Conservation (phyloP, 805 yeast species). For the Millerozyma miso region DNA sequence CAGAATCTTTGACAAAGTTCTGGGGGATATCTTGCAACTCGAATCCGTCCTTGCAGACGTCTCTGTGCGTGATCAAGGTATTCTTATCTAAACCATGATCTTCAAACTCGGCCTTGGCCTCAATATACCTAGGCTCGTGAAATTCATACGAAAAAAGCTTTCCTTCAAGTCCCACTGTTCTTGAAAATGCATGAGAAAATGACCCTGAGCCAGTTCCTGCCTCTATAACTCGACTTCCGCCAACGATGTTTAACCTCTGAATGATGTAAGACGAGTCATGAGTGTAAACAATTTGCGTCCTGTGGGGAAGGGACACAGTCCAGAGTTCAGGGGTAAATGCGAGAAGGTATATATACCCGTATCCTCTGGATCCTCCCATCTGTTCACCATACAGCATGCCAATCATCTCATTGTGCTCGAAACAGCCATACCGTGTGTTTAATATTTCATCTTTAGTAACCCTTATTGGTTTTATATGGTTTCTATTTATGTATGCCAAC, state of each 20-base stretch:
- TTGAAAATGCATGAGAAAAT: slow-evolving; percentile 85
- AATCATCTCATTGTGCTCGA: slow-evolving; percentile 79
- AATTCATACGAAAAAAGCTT: slow-evolving; percentile 82
- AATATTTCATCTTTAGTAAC: slow-evolving; percentile 57
- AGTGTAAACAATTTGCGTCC: slow-evolving; percentile 96
- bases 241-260: slow-evolving; percentile 70
- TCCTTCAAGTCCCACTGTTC: slow-evolving; percentile 64
- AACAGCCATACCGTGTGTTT: slow-evolving; percentile 86
- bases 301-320: slow-evolving; percentile 93
- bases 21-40: slow-evolving; percentile 38
- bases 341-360: slow-evolving; percentile 80
- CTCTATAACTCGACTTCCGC: slow-evolving; percentile 81
- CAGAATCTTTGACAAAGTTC: slow-evolving; percentile 15
- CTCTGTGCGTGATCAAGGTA: slow-evolving; percentile 79
- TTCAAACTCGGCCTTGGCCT: slow-evolving; percentile 73
- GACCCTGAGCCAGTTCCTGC: slow-evolving; percentile 99
- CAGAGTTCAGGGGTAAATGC: slow-evolving; percentile 95
- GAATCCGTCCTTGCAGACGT: slow-evolving; percentile 89
- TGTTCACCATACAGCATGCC: slow-evolving; percentile 83
- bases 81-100: slow-evolving; percentile 61
- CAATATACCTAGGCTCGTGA: slow-evolving; percentile 76
- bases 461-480: slow-evolving; percentile 68
- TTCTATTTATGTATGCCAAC: slow-evolving; percentile 79
- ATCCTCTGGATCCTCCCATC: slow-evolving; percentile 67
- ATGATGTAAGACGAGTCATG: slow-evolving; percentile 91